These are phyloP conservation scores for Venustampulla echinocandica DNA, from an alignment of 495 filamentous ascomycete genomes.

Conservation along the genomic window DNA sequence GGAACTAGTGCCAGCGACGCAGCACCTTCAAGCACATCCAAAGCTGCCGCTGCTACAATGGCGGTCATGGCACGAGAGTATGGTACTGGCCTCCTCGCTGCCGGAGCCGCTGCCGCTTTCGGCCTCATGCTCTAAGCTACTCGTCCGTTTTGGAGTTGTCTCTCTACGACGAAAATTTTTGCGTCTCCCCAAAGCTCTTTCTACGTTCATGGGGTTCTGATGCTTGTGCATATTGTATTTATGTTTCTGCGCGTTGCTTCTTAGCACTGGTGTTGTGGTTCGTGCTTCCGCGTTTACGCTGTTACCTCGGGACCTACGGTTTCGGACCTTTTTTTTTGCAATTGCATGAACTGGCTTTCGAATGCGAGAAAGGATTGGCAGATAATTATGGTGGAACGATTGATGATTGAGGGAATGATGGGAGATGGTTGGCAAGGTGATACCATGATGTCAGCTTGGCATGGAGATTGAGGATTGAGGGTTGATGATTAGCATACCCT, in stretches of 20 bases:
- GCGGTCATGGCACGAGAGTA: slow-evolving; percentile 21
- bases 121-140: slow-evolving; percentile 23
- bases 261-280: slow-evolving; percentile 26
- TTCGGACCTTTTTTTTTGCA: not conserved
- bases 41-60: slow-evolving; percentile 27
- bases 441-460: too few species aligned
- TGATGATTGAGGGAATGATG: slow-evolving; percentile 11
- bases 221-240: slow-evolving; percentile 21
- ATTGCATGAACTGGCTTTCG: not conserved
- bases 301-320: not conserved
- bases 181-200: not conserved
- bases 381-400: slow-evolving; percentile 9
- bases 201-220: not conserved
- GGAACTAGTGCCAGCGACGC: slow-evolving; percentile 16
- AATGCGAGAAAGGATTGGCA: not conserved
- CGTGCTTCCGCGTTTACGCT: slow-evolving; percentile 14
- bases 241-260: slow-evolving; percentile 17
- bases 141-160: not conserved
- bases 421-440: not conserved
- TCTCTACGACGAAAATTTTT: not conserved
- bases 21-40: slow-evolving; percentile 12
- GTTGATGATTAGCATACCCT: not conserved
- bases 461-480: not conserved
- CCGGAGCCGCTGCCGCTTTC: slow-evolving; percentile 30
- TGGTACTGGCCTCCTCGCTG: slow-evolving; percentile 30